Conservation (phyloP, 768 basidiomycete species). For the Lactarius akahatsu region DNA sequence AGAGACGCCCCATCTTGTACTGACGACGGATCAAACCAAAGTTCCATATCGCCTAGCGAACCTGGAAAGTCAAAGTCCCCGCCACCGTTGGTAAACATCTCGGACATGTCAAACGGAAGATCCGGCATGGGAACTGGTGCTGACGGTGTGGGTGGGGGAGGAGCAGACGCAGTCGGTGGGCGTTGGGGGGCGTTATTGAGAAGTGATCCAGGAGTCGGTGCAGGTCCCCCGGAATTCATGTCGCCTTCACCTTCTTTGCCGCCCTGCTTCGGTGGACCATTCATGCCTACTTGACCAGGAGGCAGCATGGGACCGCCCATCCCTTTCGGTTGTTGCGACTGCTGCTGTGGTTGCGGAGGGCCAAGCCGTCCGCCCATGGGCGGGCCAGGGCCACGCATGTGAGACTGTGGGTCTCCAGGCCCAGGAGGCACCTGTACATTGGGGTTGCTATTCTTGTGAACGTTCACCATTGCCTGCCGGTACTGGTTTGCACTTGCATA, state of each 20-base stretch:
- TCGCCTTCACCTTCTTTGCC: conserved; percentile 23
- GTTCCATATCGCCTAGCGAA: conserved; percentile 10
- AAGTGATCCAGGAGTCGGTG: conserved; percentile 24
- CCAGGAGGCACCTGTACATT: conserved; percentile 1
- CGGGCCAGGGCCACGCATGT: conserved; percentile 14
- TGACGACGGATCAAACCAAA: conserved; percentile 16
- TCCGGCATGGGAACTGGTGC: conserved; percentile 5
- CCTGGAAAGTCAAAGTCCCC: conserved; percentile 21
- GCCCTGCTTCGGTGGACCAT: conserved; percentile 23
- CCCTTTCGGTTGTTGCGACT: conserved; percentile 19
- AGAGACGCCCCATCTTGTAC: conserved; percentile 10
- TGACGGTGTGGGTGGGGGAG: conserved; percentile 6
- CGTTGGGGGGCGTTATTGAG: conserved; percentile 18
- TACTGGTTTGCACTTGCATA: conserved; percentile 15
- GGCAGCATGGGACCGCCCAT: conserved; percentile 30
- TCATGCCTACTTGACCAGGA: conserved; percentile 30
- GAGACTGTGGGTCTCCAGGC: conserved; percentile 9
- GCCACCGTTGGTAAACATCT: conserved; percentile 11
- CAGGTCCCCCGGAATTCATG: conserved; percentile 17
- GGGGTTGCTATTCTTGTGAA: conserved; percentile 9
- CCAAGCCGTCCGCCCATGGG: conserved; percentile 17
- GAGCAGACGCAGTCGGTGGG: conserved; percentile 23
- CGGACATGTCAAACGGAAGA: conserved; percentile 18
- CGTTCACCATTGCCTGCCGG: conserved; percentile 12
- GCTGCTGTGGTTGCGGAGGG: conserved; percentile 18